Conservation (phyloP, 305 asterid genomes). For the Fraxinus floribunda region DNA sequence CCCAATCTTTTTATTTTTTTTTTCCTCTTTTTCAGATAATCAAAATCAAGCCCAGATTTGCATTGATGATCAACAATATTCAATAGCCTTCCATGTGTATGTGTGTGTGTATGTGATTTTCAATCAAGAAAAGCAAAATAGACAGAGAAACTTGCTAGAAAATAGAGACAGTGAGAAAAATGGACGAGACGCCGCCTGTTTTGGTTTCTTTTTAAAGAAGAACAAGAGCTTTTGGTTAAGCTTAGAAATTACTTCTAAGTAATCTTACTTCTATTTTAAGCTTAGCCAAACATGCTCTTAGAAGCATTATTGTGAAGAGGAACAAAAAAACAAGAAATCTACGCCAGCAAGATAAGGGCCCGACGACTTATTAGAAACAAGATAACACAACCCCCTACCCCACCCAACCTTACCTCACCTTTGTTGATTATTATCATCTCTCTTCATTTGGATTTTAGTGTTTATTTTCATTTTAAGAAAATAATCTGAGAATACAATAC, state of each 20-base stretch:
- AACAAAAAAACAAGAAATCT: conserved; percentile 20
- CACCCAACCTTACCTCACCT: conserved; percentile 10
- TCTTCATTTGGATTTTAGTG: conserved; percentile 35
- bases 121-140: neutral
- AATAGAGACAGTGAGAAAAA: neutral
- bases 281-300: neutral
- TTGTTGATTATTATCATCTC: conserved; percentile 28
- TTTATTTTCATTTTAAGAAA: conserved; percentile 17
- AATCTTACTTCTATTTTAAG: neutral
- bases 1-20: conserved; percentile 22
- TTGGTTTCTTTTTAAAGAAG: conserved; percentile 26
- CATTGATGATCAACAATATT: conserved; percentile 22
- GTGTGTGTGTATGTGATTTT: neutral
- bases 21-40: neutral
- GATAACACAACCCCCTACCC: neutral
- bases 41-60: conserved; percentile 25
- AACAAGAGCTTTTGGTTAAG: neutral
- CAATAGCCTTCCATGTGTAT: neutral
- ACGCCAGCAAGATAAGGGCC: conserved; percentile 40
- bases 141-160: neutral
- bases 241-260: neutral
- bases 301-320: conserved; percentile 19
- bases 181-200: neutral
- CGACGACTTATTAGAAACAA: conserved; percentile 7
- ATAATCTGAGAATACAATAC: neutral